Conservation (phyloP, 495 filamentous ascomycete species). For the Clohesyomyces aquaticus region DNA sequence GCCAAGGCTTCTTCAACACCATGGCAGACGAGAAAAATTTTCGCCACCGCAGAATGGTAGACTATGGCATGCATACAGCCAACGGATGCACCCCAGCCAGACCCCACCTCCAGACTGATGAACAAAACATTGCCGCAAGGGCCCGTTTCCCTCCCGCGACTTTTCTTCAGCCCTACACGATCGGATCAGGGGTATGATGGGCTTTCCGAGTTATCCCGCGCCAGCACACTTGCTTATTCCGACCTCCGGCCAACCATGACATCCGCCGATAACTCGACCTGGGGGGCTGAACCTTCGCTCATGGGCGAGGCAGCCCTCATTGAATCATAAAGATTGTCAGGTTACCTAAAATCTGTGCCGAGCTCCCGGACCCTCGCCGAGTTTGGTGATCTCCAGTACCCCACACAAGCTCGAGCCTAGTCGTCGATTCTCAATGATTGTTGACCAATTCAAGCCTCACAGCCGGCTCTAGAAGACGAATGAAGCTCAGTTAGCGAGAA, state of each 20-base stretch:
- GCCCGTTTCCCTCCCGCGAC: conserved; percentile 9
- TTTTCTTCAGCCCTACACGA: conserved; percentile 4
- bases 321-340: neutral
- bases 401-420: neutral
- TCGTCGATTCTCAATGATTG: too few relatives aligned
- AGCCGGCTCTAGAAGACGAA: too few relatives aligned
- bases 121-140: neutral
- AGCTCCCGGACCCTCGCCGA: neutral
- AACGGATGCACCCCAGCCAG: conserved; percentile 13
- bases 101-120: neutral
- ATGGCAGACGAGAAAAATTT: too few relatives aligned
- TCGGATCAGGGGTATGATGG: neutral
- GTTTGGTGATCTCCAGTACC: neutral
- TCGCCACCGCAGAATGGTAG: too few relatives aligned
- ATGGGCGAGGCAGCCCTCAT: neutral
- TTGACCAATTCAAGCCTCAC: too few relatives aligned
- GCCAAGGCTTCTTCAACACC: neutral
- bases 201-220: conserved; percentile 11
- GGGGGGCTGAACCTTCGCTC: neutral
- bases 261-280: neutral
- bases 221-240: conserved; percentile 1
- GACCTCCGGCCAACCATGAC: neutral
- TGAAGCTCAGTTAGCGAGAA: too few relatives aligned
- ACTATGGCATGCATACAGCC: neutral
- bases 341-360: neutral